Base-by-base conservation (phyloP, 768 basidiomycete genomes). In the Nidularia sp. region DNA sequence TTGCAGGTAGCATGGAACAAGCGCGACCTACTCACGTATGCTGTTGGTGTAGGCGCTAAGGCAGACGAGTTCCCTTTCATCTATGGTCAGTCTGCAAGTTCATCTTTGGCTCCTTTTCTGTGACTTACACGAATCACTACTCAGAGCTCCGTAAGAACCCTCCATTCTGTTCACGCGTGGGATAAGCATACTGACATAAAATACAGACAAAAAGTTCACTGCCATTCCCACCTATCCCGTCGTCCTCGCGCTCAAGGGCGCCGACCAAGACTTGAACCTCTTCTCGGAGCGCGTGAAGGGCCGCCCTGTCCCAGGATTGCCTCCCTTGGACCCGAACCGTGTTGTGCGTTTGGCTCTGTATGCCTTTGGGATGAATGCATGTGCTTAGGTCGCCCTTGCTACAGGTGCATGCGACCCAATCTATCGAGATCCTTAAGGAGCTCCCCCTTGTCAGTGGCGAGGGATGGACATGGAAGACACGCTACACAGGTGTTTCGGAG, bases 221-320 rank as follows among this genome's bases (percentile, higher is more conserved):
- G 81, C 90, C 2, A 74, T 94, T 60, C 92, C 93, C 6, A 93
- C 92, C 0, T 95, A 86, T 66, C 91, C 92, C 1, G 89, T 91
- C 12, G 88, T 90, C 0, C 76, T 94, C 4, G 70, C 67, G 31
- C 75, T 92, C 62, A 93, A 91, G 69, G 85, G 87, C 8, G 72
- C 77, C 35, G 79, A 74, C 51, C 73, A 79, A 46, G 90, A 93
- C 50, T 76, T 93, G 15, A 83, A 84, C 53, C 65, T 84, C 54
- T 95, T 94, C 66, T 71, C 78, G 22, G 74, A 81, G 32, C 70
- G 71, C 32, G 60, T 83, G 34, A 70, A 76, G 56, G 62, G 70
- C 41, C 59, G 64, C 53, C 54, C 73, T 6, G 67, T 85, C 15
- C 84, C 88, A 0, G 88, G 87, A 1, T 68, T 95, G 56, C 91